Evolutionary conservation across 2,329 filamentous ascomycete species (phyloP).

Genomic region (Arthrobotrys sphaeroides): DNA sequence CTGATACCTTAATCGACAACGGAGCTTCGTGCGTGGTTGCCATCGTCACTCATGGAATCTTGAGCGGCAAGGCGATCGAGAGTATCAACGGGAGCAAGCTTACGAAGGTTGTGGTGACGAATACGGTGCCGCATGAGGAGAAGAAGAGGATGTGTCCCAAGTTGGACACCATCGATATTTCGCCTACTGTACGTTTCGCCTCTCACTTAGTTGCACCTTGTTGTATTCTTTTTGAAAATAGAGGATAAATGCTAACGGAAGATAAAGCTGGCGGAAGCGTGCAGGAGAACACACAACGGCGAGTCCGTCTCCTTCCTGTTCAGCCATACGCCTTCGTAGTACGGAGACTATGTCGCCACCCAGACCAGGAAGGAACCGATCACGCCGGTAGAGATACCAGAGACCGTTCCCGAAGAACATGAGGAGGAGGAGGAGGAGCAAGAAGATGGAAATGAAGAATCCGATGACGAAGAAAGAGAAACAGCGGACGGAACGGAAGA

Average conservation of each 20-base stretch:
- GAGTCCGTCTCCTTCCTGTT: constrained; percentile 75
- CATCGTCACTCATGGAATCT: constrained; percentile 92
- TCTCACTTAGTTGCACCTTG: constrained; percentile 61
- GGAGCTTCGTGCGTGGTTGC: constrained; percentile 89
- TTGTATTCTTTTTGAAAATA: background rate
- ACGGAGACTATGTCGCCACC: constrained; percentile 28
- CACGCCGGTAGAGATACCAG: constrained; percentile 18
- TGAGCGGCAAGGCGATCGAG: constrained; percentile 87
- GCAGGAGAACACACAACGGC: constrained; percentile 75
- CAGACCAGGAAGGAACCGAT: constrained; percentile 11
- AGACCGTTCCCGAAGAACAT: background rate
- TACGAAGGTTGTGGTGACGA: constrained; percentile 84
- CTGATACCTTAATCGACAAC: constrained; percentile 84
- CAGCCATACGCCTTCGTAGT: constrained; percentile 70
- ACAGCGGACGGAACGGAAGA: too few relatives aligned
- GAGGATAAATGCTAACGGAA: constrained; percentile 1
- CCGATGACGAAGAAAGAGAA: too few relatives aligned
- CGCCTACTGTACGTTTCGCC: constrained; percentile 69
- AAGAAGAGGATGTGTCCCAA: constrained; percentile 81
- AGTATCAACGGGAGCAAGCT: constrained; percentile 81
- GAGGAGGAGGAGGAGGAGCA: background rate
- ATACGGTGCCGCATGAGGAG: constrained; percentile 82
- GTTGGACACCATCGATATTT: constrained; percentile 91
- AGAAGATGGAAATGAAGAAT: too few relatives aligned
- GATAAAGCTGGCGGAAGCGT: constrained; percentile 72